phyloP scores from a whole-genome alignment of 768 basidiomycete species.

The Scleroderma bovista region DNA sequence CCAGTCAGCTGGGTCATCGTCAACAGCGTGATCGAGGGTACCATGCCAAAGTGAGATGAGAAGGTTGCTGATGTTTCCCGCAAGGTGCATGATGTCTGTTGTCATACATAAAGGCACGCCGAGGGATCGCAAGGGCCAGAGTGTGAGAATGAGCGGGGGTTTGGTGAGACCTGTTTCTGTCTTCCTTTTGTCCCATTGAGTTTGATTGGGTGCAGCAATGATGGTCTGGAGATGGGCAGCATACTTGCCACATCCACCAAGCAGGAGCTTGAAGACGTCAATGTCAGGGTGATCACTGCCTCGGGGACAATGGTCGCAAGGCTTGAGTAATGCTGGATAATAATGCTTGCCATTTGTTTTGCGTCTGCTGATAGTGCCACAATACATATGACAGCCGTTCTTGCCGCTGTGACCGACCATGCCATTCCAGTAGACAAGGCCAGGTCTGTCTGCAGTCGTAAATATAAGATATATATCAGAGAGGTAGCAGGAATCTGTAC shows the following conservation, averaged over 20 bases:
- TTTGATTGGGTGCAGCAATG: constrained; percentile 4
- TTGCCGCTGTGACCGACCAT: constrained; percentile 29
- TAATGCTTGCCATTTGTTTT: constrained; percentile 25
- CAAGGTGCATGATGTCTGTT: constrained; percentile 40
- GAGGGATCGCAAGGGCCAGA: constrained; percentile 16
- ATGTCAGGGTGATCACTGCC: constrained; percentile 30
- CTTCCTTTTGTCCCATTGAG: constrained; percentile 22
- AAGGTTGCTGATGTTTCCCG: constrained; percentile 21
- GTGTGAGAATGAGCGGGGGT: constrained; percentile 32
- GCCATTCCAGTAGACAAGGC: constrained; percentile 26
- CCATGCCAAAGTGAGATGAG: constrained; percentile 20
- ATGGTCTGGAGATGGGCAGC: background rate
- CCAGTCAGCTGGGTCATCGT: constrained; percentile 25
- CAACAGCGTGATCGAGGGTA: constrained; percentile 5
- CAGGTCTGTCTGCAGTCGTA: constrained; percentile 25
- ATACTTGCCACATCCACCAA: constrained; percentile 5
- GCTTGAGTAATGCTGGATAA: constrained; percentile 28
- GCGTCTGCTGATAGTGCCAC: constrained; percentile 22
- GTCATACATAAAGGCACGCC: constrained; percentile 31
- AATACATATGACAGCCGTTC: constrained; percentile 32
- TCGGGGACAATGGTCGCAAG: constrained; percentile 17
- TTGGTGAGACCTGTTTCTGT: constrained; percentile 32
- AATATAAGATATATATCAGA: constrained; percentile 11
- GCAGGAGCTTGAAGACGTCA: constrained; percentile 12
- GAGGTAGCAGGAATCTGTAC: constrained; percentile 3